phyloP scores from a whole-genome alignment of 352 stramenopile species.

The Thalassiosira hispida region DNA sequence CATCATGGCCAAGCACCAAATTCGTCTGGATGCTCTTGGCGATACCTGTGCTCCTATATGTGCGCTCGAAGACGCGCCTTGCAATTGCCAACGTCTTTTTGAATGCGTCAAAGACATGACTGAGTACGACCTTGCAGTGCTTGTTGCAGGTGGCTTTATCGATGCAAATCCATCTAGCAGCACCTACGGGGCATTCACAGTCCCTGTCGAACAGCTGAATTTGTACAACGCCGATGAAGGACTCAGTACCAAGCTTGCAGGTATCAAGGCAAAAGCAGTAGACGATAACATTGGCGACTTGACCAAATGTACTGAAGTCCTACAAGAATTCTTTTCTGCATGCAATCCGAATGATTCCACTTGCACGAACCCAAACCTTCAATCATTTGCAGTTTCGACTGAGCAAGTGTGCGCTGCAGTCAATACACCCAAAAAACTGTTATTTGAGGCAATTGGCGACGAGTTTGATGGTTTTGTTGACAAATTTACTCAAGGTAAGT shows the following conservation, averaged over 20 bases:
- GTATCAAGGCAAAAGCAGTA: not conserved
- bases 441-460: not conserved
- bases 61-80: not conserved
- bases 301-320: not conserved
- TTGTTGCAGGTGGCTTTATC: slow-evolving; percentile 1
- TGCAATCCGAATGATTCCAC: not conserved
- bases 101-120: slow-evolving; percentile 15
- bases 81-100: slow-evolving; percentile 13
- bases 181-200: not conserved
- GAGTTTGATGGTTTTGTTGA: slow-evolving; percentile 12
- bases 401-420: slow-evolving; percentile 13
- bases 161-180: not conserved
- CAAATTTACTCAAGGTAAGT: slow-evolving; percentile 10
- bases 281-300: not conserved
- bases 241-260: not conserved
- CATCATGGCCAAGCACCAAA: not conserved
- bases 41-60: not conserved
- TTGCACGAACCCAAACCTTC: not conserved
- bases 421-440: not conserved
- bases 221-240: slow-evolving; percentile 10
- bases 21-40: not conserved
- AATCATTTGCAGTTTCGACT: slow-evolving; percentile 5
- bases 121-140: slow-evolving; percentile 7
- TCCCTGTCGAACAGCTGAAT: not conserved
- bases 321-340: not conserved